phyloP scores from a whole-genome alignment of 2,329 filamentous ascomycete species.

The Coniochaeta sp. region DNA sequence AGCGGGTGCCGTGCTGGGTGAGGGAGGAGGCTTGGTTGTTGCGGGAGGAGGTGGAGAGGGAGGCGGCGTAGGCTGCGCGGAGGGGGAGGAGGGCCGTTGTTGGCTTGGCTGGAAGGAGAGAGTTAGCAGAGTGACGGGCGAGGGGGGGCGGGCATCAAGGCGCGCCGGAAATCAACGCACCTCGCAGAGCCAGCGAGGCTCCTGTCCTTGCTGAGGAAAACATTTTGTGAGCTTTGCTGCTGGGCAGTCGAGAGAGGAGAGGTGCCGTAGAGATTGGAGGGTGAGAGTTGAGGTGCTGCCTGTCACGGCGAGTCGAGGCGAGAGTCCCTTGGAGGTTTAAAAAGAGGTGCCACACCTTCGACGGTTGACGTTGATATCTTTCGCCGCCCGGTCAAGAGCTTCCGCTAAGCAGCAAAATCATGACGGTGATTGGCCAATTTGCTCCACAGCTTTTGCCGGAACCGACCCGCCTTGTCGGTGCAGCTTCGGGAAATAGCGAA shows the following conservation, averaged over 20 bases:
- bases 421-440: neutral
- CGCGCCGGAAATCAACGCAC: slow-evolving; percentile 23
- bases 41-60: slow-evolving; percentile 60
- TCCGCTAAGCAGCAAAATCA: slow-evolving; percentile 3
- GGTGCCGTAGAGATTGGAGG: neutral
- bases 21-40: too few species aligned
- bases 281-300: neutral
- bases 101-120: slow-evolving; percentile 51
- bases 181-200: slow-evolving; percentile 45
- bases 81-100: slow-evolving; percentile 55
- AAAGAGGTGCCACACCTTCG: neutral
- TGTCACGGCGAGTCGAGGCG: neutral
- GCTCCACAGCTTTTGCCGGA: neutral
- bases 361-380: slow-evolving; percentile 4
- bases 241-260: neutral
- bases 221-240: slow-evolving; percentile 30
- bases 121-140: too few species aligned
- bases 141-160: too few species aligned
- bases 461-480: neutral
- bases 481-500: neutral
- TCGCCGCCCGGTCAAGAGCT: neutral
- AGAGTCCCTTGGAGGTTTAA: neutral
- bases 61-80: slow-evolving; percentile 50
- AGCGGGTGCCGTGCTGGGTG: too few species aligned
- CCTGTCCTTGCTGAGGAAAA: slow-evolving; percentile 42